Conservation (phyloP, 352 stramenopile genomes). For the Phytophthora syringae region DNA sequence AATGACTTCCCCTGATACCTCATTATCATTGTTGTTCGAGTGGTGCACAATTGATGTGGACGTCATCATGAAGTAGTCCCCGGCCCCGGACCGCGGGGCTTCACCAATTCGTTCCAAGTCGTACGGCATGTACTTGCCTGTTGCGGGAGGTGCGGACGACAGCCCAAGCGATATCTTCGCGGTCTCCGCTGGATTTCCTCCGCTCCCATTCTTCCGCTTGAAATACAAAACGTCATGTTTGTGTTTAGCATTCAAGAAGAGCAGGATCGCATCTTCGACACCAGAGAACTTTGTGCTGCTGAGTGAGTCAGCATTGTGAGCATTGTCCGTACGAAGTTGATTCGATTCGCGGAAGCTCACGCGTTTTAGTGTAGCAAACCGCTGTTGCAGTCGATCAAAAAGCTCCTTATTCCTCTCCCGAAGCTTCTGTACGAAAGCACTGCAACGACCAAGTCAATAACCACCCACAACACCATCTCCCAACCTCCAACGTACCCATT, state of each 20-base stretch:
- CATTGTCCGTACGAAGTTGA: neutral
- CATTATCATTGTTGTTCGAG: constrained; percentile 42
- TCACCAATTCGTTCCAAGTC: constrained; percentile 52
- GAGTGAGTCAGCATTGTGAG: constrained; percentile 10
- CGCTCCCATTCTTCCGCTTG: constrained; percentile 31
- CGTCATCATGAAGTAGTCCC: constrained; percentile 80
- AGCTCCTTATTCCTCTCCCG: constrained; percentile 45
- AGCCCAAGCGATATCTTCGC: constrained; percentile 40
- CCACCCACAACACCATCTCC: neutral
- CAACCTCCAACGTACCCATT: constrained; percentile 25
- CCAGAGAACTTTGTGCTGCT: constrained; percentile 24
- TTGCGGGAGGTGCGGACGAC: constrained; percentile 15
- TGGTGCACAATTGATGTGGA: constrained; percentile 66
- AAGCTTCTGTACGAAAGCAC: constrained; percentile 35
- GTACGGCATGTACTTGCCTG: constrained; percentile 62
- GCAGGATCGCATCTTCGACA: constrained; percentile 74
- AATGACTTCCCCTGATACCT: constrained; percentile 58
- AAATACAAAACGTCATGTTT: constrained; percentile 79
- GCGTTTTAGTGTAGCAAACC: constrained; percentile 35
- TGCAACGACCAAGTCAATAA: constrained; percentile 13
- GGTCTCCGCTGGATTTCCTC: constrained; percentile 6
- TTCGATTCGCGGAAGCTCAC: constrained; percentile 1
- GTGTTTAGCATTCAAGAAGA: constrained; percentile 76
- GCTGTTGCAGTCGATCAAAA: constrained; percentile 42
- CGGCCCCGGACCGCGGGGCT: constrained; percentile 31